Evolutionary conservation across 495 filamentous ascomycete genomes (phyloP).

Genomic region (Podospora anserina): DNA sequence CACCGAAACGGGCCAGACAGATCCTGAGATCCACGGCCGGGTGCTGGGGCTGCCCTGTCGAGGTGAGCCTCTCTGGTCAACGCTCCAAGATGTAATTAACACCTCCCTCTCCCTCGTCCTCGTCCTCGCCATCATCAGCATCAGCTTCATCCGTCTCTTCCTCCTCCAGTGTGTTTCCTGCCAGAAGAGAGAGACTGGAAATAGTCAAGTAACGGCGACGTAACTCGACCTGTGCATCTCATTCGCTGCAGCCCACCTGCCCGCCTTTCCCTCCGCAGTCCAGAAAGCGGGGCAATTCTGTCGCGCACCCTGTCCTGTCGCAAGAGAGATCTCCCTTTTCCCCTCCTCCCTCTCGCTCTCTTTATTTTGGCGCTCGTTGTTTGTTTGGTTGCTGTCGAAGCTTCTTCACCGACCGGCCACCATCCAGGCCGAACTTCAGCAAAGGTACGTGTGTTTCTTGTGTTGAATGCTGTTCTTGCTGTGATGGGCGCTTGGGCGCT

Average conservation of each 20-base stretch:
- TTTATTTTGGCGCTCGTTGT: not conserved
- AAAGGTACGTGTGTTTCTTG: constrained; percentile 3
- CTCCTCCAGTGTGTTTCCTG: constrained; percentile 2
- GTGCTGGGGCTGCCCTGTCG: constrained; percentile 3
- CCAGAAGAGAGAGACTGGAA: not conserved
- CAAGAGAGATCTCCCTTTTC: constrained; percentile 6
- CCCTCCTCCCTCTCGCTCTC: constrained; percentile 2
- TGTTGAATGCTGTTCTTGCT: not conserved
- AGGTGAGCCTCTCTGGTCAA: not conserved
- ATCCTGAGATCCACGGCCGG: not conserved
- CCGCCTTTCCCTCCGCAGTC: constrained; percentile 4
- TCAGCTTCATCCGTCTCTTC: not conserved
- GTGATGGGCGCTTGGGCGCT: not conserved
- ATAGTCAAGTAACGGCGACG: constrained; percentile 1
- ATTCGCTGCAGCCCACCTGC: constrained; percentile 9
- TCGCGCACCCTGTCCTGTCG: constrained; percentile 13
- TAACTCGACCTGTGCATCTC: constrained; percentile 6
- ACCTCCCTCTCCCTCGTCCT: not conserved
- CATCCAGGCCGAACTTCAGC: not conserved
- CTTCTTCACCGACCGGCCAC: not conserved
- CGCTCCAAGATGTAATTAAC: not conserved
- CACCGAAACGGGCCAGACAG: constrained; percentile 5
- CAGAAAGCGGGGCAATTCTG: constrained; percentile 22
- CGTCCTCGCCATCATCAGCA: not conserved
- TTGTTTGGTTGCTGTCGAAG: not conserved